Conservation (phyloP, 345 rosid genomes). For the Syzygium jambos region DNA sequence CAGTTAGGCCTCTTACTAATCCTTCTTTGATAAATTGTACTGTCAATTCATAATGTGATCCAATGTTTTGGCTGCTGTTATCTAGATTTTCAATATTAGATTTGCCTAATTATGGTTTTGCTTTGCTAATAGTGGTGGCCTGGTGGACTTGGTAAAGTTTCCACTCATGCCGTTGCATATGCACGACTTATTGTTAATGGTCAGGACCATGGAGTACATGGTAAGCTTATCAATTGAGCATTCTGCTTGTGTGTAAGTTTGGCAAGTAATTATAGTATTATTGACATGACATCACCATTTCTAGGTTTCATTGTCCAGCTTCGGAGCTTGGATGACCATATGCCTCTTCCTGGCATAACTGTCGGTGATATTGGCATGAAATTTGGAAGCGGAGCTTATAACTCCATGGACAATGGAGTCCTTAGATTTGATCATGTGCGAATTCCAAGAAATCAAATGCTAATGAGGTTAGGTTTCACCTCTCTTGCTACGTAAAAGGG, state of each 20-base stretch:
- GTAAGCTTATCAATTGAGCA: constrained; percentile 22
- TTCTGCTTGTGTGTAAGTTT: neutral
- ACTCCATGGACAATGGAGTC: constrained; percentile 93
- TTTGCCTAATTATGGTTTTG: neutral
- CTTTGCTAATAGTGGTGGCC: constrained; percentile 85
- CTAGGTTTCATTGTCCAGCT: constrained; percentile 96
- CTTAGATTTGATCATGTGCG: constrained; percentile 86
- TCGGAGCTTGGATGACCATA: constrained; percentile 88
- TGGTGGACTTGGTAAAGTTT: constrained; percentile 88
- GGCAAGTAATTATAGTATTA: neutral
- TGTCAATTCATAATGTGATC: neutral
- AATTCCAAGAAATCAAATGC: constrained; percentile 91
- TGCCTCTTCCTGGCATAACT: constrained; percentile 89
- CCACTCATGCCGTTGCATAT: constrained; percentile 92
- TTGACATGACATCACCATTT: constrained; percentile 14
- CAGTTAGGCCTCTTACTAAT: neutral
- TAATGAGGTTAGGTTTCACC: constrained; percentile 63
- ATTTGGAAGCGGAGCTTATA: constrained; percentile 90
- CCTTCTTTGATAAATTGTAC: neutral
- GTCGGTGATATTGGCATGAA: constrained; percentile 94
- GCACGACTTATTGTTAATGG: constrained; percentile 81
- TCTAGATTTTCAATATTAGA: neutral
- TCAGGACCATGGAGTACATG: constrained; percentile 82
- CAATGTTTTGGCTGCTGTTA: neutral
- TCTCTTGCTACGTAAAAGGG: constrained; percentile 1